Evolutionary conservation across 768 basidiomycete genomes (phyloP).

Genomic region (Agaricus blazei): DNA sequence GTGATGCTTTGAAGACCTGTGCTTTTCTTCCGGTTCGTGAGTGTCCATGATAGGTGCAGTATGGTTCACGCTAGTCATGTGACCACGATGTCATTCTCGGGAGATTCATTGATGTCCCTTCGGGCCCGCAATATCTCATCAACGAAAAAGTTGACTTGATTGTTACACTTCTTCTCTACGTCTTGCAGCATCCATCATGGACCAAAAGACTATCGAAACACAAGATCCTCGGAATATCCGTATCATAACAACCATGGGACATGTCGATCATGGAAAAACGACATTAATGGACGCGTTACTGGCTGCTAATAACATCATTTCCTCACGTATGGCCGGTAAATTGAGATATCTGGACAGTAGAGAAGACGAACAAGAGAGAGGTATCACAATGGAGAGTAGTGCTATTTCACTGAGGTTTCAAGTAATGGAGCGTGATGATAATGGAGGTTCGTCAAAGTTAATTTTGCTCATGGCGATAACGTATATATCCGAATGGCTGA

Average conservation of each 20-base stretch:
- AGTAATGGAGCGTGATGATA: slow-evolving; percentile 51
- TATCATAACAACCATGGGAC: slow-evolving; percentile 81
- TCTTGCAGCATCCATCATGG: slow-evolving; percentile 6
- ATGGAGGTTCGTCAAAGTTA: slow-evolving; percentile 47
- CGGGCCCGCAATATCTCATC: slow-evolving; percentile 9
- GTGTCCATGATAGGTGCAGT: background rate
- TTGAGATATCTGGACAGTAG: slow-evolving; percentile 92
- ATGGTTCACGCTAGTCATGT: background rate
- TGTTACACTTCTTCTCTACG: background rate
- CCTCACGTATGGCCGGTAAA: slow-evolving; percentile 90
- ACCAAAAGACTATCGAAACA: slow-evolving; percentile 21
- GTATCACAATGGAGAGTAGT: slow-evolving; percentile 98
- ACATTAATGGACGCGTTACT: slow-evolving; percentile 93
- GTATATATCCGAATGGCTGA: background rate
- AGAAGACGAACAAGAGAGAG: slow-evolving; percentile 95
- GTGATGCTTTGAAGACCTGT: slow-evolving; percentile 20
- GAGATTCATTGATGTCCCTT: background rate
- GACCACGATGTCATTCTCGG: slow-evolving; percentile 6
- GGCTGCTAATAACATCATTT: slow-evolving; percentile 97
- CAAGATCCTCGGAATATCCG: slow-evolving; percentile 51
- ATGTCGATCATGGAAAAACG: slow-evolving; percentile 96
- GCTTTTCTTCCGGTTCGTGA: slow-evolving; percentile 23
- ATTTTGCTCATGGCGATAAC: background rate
- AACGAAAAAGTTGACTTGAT: background rate
- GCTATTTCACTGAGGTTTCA: slow-evolving; percentile 89